These are phyloP conservation scores for Blastobotrys mokoenaii DNA, from an alignment of 805 yeast species.

Conservation along the genomic window DNA sequence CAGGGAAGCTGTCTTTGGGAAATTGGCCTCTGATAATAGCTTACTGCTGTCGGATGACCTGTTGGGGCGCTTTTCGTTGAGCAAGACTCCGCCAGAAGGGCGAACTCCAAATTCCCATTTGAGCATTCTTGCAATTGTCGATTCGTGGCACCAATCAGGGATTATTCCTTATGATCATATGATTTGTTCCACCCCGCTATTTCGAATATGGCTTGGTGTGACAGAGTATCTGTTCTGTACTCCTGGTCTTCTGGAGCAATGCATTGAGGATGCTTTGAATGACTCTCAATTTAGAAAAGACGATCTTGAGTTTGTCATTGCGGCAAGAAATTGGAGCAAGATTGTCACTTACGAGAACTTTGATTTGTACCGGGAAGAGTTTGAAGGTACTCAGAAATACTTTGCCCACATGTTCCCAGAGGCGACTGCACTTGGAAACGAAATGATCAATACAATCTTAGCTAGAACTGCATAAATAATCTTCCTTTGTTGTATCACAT, in stretches of 20 bases:
- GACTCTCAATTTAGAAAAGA: conserved; percentile 72
- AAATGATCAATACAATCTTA: conserved; percentile 79
- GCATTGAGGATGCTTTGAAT: conserved; percentile 60
- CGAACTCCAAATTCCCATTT: conserved; percentile 77
- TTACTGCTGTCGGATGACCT: conserved; percentile 69
- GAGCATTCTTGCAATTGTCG: conserved; percentile 82
- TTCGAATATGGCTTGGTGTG: conserved; percentile 88
- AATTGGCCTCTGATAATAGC: conserved; percentile 42
- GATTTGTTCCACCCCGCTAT: conserved; percentile 90
- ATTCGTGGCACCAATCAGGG: conserved; percentile 79
- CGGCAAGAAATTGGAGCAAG: conserved; percentile 82
- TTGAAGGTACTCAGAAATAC: conserved; percentile 74
- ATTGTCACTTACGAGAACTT: conserved; percentile 71
- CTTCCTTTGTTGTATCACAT: too few relatives aligned
- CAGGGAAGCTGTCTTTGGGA: conserved; percentile 67
- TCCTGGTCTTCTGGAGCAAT: conserved; percentile 72
- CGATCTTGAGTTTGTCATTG: conserved; percentile 85
- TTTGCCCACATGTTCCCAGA: conserved; percentile 82
- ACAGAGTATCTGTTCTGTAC: conserved; percentile 85
- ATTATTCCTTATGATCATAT: conserved; percentile 95
- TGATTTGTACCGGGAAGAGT: conserved; percentile 58
- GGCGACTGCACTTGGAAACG: conserved; percentile 83
- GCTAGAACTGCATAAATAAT: conserved; percentile 25
- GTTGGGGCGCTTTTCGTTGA: conserved; percentile 70
- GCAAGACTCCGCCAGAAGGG: conserved; percentile 56